Conservation (phyloP, 768 basidiomycete species). For the Suillus fuscotomentosus region DNA sequence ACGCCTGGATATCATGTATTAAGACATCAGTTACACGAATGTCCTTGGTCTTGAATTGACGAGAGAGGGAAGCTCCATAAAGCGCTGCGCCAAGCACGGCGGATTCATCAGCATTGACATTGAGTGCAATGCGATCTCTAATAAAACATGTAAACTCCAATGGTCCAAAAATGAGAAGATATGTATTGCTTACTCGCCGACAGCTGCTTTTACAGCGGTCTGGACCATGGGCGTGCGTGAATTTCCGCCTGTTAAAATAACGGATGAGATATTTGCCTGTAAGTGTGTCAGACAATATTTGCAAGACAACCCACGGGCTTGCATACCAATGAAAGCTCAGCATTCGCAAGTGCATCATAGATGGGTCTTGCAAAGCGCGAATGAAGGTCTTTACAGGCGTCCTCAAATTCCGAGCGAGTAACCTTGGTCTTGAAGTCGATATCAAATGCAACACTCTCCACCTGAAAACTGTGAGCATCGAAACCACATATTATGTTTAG, state of each 20-base stretch:
- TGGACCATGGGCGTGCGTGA: constrained; percentile 93
- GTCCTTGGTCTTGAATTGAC: constrained; percentile 94
- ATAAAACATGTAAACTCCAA: constrained; percentile 2
- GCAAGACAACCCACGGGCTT: background rate
- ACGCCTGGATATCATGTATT: constrained; percentile 74
- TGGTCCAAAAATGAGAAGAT: background rate
- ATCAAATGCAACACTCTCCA: constrained; percentile 89
- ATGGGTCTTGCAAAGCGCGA: constrained; percentile 68
- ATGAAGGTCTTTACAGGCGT: constrained; percentile 64
- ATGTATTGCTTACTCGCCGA: constrained; percentile 64
- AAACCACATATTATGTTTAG: constrained; percentile 1
- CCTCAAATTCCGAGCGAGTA: constrained; percentile 77
- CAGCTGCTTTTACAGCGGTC: constrained; percentile 68
- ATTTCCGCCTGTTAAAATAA: constrained; percentile 90
- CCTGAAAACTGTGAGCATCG: constrained; percentile 36
- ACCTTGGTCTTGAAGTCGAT: constrained; percentile 86
- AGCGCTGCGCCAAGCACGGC: constrained; percentile 92
- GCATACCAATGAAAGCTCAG: constrained; percentile 62
- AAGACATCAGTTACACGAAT: constrained; percentile 79
- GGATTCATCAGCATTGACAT: constrained; percentile 97
- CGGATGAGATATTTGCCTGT: constrained; percentile 79
- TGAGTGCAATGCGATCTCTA: constrained; percentile 84
- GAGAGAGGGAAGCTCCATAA: constrained; percentile 83
- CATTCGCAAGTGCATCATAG: constrained; percentile 62
- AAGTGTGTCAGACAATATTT: background rate